Percentiles rank a stretch among this genome's conserved stretches.
Conservation (phyloP, 768 basidiomycete genomes). For the Holtermannia corniformis region DNA sequence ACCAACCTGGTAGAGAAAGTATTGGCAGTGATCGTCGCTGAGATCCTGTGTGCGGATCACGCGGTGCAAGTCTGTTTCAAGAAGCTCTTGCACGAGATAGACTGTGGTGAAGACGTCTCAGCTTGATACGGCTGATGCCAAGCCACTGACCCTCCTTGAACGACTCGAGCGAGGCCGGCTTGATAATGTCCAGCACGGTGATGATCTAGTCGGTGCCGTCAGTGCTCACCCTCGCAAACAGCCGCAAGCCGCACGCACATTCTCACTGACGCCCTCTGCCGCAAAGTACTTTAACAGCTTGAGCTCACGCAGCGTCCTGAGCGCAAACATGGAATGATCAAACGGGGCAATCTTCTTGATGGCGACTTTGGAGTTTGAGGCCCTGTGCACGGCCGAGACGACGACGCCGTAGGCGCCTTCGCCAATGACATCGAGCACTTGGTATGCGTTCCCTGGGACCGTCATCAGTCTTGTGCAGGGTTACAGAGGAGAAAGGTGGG, state of each 20-base stretch:
- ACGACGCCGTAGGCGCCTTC: conserved; percentile 95
- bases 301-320: conserved; percentile 67
- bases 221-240: conserved; percentile 29
- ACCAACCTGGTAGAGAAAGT: conserved; percentile 78
- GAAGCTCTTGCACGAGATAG: conserved; percentile 47
- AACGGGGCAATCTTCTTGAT: conserved; percentile 95
- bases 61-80: conserved; percentile 91
- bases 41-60: conserved; percentile 92
- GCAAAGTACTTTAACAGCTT: conserved; percentile 69
- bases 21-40: conserved; percentile 91
- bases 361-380: conserved; percentile 74
- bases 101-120: conserved; percentile 7
- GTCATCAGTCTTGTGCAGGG: background rate
- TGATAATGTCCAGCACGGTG: conserved; percentile 85
- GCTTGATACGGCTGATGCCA: background rate
- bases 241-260: conserved; percentile 9
- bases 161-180: conserved; percentile 60
- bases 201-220: conserved; percentile 79
- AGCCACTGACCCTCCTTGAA: conserved; percentile 56
- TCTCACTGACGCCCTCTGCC: conserved; percentile 36
- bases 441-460: conserved; percentile 46
- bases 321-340: conserved; percentile 52
- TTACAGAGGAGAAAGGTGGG: background rate
- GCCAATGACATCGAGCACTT: conserved; percentile 73
- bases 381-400: conserved; percentile 62